These are phyloP conservation scores for Oemleria cerasiformis DNA, from an alignment of 306 rosid species.

Conservation along the genomic window DNA sequence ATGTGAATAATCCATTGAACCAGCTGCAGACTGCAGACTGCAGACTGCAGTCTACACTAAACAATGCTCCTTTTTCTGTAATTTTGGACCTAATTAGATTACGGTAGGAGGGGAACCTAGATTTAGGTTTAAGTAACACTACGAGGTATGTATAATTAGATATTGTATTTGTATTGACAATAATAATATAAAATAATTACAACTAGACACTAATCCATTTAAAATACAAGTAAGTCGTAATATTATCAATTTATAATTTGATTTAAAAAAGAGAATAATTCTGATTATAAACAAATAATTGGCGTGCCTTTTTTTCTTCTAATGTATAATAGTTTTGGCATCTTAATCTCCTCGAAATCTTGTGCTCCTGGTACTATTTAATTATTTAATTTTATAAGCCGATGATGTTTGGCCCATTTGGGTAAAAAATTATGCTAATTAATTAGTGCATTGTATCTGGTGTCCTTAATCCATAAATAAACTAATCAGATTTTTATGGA, in stretches of 20 bases:
- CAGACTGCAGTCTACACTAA: constrained; percentile 36
- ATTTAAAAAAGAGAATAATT: no score
- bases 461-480: constrained; percentile 28
- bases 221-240: no score
- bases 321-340: constrained; percentile 24
- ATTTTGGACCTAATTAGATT: constrained; percentile 29
- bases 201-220: no score
- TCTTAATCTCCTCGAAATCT: constrained; percentile 71
- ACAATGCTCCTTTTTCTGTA: no score
- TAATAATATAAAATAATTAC: no score
- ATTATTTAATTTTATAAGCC: neutral
- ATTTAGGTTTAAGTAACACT: no score
- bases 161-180: no score
- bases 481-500: constrained; percentile 13
- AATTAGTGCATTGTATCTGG: constrained; percentile 30
- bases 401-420: constrained; percentile 20
- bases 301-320: constrained; percentile 15
- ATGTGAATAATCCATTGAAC: constrained; percentile 37
- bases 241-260: no score
- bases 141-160: no score
- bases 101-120: no score
- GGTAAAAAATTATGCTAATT: constrained; percentile 14
- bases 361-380: constrained; percentile 16
- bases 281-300: neutral
- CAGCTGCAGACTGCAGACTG: constrained; percentile 31